phyloP scores from a whole-genome alignment of 305 asterid species.

The Solanum hybrid region DNA sequence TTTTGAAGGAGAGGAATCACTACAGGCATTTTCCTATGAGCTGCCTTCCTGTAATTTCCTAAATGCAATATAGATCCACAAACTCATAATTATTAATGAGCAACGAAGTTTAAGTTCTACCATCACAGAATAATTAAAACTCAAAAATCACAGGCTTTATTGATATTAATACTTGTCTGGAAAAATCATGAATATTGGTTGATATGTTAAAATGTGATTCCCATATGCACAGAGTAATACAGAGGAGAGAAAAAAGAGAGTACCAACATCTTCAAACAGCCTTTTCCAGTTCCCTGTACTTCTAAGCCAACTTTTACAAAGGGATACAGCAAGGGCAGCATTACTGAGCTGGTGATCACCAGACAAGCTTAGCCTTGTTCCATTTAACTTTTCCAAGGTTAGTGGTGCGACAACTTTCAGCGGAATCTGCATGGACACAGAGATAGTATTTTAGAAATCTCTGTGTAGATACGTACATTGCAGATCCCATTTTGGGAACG shows the following conservation, averaged over 20 bases:
- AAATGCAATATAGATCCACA: neutral
- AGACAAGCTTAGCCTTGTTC: constrained; percentile 54
- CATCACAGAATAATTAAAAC: neutral
- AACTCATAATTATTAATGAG: neutral
- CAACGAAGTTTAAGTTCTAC: neutral
- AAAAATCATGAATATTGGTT: neutral
- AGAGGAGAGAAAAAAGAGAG: constrained; percentile 4
- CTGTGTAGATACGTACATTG: neutral
- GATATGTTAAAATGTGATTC: constrained; percentile 3
- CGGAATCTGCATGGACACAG: constrained; percentile 40
- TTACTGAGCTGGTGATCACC: constrained; percentile 84
- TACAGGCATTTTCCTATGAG: neutral
- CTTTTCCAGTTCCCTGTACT: constrained; percentile 59
- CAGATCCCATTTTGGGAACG: neutral
- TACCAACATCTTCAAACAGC: constrained; percentile 53
- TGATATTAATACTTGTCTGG: neutral
- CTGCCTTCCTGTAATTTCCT: neutral
- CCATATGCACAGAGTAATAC: constrained; percentile 3
- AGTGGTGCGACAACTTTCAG: constrained; percentile 64
- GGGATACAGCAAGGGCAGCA: constrained; percentile 81
- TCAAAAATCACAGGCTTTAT: neutral
- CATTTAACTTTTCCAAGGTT: constrained; percentile 36
- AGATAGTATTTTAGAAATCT: neutral
- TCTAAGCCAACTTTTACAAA: constrained; percentile 74
- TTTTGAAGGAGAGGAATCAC: neutral